A percentile compares a stretch with the other conserved stretches of the same genome.
phyloP scores from a whole-genome alignment of 805 yeast genomes.

The Naumovozyma dairenensis region DNA sequence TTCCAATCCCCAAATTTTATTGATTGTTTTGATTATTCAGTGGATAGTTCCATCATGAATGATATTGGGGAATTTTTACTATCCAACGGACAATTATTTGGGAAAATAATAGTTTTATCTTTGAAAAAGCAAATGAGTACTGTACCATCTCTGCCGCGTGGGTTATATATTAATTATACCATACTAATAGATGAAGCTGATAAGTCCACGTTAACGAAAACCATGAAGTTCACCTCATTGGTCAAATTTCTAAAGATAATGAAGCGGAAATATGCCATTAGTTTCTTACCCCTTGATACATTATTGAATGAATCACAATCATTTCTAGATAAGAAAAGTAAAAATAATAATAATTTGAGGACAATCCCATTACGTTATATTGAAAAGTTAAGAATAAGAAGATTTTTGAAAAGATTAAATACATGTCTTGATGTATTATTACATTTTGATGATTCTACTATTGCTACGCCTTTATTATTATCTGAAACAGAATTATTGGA shows the following conservation, averaged over 20 bases:
- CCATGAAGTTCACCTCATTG: slow-evolving; percentile 8
- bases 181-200: not conserved
- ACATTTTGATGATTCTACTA: slow-evolving; percentile 4
- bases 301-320: slow-evolving; percentile 8
- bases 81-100: slow-evolving; percentile 6
- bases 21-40: slow-evolving; percentile 39
- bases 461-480: slow-evolving; percentile 4
- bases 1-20: slow-evolving; percentile 23
- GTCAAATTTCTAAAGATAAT: slow-evolving; percentile 13
- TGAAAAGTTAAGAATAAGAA: slow-evolving; percentile 1
- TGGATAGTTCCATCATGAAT: slow-evolving; percentile 20
- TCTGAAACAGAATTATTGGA: slow-evolving; percentile 8
- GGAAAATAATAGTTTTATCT: slow-evolving; percentile 11
- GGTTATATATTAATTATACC: slow-evolving; percentile 12
- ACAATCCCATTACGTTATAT: not conserved
- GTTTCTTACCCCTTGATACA: slow-evolving; percentile 19
- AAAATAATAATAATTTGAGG: not conserved
- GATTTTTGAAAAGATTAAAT: slow-evolving; percentile 5
- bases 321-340: not conserved
- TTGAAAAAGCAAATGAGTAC: slow-evolving; percentile 10
- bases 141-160: slow-evolving; percentile 5
- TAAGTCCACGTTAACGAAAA: slow-evolving; percentile 5
- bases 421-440: slow-evolving; percentile 10
- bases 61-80: slow-evolving; percentile 11
- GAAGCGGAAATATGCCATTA: slow-evolving; percentile 9